These are phyloP conservation scores for Phaeomoniella chlamydospora DNA, from an alignment of 2,329 filamentous ascomycete species.

Conservation along the genomic window DNA sequence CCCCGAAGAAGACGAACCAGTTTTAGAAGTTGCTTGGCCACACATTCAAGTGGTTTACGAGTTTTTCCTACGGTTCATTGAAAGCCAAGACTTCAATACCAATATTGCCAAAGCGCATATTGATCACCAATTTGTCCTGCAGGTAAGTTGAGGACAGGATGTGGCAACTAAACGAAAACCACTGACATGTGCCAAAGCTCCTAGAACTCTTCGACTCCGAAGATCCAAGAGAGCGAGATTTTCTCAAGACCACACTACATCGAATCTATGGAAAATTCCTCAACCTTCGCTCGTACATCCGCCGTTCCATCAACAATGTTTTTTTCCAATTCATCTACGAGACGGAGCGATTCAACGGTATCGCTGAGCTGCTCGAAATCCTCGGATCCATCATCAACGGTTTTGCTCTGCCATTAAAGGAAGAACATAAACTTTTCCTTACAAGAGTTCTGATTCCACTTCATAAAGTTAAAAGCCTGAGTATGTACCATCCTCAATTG, in stretches of 20 bases:
- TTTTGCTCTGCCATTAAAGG: slow-evolving; percentile 89
- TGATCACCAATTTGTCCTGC: slow-evolving; percentile 92
- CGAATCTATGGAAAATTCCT: slow-evolving; percentile 98
- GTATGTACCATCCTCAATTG: slow-evolving; percentile 98
- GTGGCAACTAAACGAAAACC: too few relatives aligned
- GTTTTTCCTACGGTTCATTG: slow-evolving; percentile 97
- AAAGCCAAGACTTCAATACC: slow-evolving; percentile 99
- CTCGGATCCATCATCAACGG: slow-evolving; percentile 98
- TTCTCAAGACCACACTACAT: slow-evolving; percentile 94
- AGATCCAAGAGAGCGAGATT: slow-evolving; percentile 90
- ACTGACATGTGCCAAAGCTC: too few relatives aligned
- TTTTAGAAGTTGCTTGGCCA: slow-evolving; percentile 95
- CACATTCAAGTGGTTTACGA: slow-evolving; percentile 99
- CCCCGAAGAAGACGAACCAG: slow-evolving; percentile 94
- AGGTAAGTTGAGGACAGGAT: slow-evolving; percentile 37
- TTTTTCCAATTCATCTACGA: slow-evolving; percentile 99
- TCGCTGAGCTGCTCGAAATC: slow-evolving; percentile 91
- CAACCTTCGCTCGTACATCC: slow-evolving; percentile 91
- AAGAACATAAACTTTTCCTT: slow-evolving; percentile 96
- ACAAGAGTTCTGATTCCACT: slow-evolving; percentile 84
- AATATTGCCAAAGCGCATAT: slow-evolving; percentile 99
- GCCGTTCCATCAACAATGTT: slow-evolving; percentile 98
- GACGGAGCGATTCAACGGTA: slow-evolving; percentile 95
- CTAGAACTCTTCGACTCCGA: slow-evolving; percentile 98
- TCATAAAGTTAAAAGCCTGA: slow-evolving; percentile 96